phyloP scores from a whole-genome alignment of 1,139 yeast genomes.

The Candida labiduridarum region DNA sequence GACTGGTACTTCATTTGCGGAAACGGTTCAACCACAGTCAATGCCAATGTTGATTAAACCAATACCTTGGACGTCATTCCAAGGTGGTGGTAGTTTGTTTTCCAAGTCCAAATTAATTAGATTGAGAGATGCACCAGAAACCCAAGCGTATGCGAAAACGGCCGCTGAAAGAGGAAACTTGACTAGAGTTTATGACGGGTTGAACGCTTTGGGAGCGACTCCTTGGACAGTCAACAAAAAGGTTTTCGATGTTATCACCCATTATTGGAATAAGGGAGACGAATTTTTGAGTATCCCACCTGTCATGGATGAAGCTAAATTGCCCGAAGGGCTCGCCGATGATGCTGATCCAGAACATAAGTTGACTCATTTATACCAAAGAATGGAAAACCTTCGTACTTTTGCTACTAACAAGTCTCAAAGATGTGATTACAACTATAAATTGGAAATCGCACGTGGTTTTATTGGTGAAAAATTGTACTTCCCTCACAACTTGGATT shows the following conservation, averaged over 20 bases:
- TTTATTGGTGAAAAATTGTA: constrained; percentile 85
- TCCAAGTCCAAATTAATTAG: constrained; percentile 65
- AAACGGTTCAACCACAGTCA: constrained; percentile 81
- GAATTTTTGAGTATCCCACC: constrained; percentile 82
- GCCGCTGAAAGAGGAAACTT: constrained; percentile 74
- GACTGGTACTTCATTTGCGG: constrained; percentile 66
- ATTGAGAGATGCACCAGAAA: constrained; percentile 87
- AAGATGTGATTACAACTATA: constrained; percentile 92
- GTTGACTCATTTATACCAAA: constrained; percentile 65
- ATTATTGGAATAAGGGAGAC: constrained; percentile 87
- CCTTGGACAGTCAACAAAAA: constrained; percentile 89
- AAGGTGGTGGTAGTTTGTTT: constrained; percentile 81
- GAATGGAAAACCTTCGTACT: constrained; percentile 59
- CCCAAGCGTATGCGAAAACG: constrained; percentile 80
- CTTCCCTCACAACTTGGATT: constrained; percentile 93
- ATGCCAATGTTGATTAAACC: constrained; percentile 94
- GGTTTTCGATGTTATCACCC: constrained; percentile 67
- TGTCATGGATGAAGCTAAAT: constrained; percentile 49
- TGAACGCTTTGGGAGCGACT: constrained; percentile 85
- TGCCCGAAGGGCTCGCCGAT: constrained; percentile 68
- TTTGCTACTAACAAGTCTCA: constrained; percentile 75
- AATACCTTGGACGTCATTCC: constrained; percentile 79
- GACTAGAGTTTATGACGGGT: constrained; percentile 71
- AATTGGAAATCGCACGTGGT: constrained; percentile 92
- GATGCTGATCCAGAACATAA: constrained; percentile 73